A percentile compares a stretch with the other conserved stretches of the same genome.
Evolutionary conservation across 2,329 filamentous ascomycete genomes (phyloP).

Genomic region (Canariomyces notabilis): DNA sequence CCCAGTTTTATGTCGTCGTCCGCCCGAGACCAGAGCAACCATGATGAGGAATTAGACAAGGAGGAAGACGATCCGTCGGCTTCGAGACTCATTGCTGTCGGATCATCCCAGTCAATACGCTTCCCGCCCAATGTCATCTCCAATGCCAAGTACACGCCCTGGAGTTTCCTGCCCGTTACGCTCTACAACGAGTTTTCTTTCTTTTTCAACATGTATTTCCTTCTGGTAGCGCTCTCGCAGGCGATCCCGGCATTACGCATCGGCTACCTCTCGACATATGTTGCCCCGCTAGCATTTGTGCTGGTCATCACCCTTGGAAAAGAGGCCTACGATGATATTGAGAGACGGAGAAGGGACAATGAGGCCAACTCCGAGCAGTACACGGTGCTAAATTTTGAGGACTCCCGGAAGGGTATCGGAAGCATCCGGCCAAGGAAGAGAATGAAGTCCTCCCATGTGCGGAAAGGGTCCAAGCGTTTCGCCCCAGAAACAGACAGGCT

Average conservation of each 20-base stretch:
- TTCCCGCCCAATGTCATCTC: constrained; percentile 91
- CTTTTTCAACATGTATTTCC: constrained; percentile 99
- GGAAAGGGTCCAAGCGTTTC: constrained; percentile 35
- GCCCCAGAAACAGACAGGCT: constrained; percentile 41
- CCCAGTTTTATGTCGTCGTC: constrained; percentile 60
- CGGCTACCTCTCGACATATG: constrained; percentile 90
- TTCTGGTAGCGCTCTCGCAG: constrained; percentile 91
- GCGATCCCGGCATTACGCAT: constrained; percentile 85
- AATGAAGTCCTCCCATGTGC: constrained; percentile 42
- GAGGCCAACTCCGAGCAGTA: constrained; percentile 94
- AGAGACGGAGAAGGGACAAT: constrained; percentile 75
- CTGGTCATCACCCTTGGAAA: constrained; percentile 89
- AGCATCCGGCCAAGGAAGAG: constrained; percentile 37
- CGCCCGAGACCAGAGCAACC: constrained; percentile 30
- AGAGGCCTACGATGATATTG: constrained; percentile 91
- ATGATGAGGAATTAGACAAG: constrained; percentile 45
- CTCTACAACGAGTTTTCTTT: constrained; percentile 99
- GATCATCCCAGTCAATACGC: constrained; percentile 63
- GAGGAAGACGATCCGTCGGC: constrained; percentile 61
- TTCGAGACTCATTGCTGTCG: constrained; percentile 71
- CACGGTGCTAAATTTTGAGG: constrained; percentile 67
- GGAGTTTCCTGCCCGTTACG: constrained; percentile 89
- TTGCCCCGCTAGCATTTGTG: constrained; percentile 88
- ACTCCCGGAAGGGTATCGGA: constrained; percentile 36
- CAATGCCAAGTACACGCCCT: constrained; percentile 94